Evolutionary conservation across 805 yeast species (phyloP).

Genomic region (Saccharomycopsis vini): DNA sequence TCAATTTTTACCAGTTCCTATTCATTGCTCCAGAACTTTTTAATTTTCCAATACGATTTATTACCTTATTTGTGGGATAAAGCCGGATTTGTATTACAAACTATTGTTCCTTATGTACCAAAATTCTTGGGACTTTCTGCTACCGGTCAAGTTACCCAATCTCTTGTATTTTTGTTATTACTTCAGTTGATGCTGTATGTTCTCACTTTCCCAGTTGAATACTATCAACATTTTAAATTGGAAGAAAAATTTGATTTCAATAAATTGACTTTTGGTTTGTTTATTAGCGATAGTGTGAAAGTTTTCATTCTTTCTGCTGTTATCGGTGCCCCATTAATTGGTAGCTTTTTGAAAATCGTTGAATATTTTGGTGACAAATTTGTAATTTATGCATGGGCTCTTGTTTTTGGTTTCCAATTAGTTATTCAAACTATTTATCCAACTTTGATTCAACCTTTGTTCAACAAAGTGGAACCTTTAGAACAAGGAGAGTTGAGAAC

Average conservation of each 20-base stretch:
- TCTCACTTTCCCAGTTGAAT: constrained; percentile 55
- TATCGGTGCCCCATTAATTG: constrained; percentile 65
- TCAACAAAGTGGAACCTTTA: constrained; percentile 84
- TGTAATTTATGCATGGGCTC: constrained; percentile 68
- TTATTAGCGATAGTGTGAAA: constrained; percentile 69
- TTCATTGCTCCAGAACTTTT: constrained; percentile 46
- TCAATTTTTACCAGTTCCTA: constrained; percentile 46
- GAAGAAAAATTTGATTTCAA: constrained; percentile 94
- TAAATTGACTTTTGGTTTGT: constrained; percentile 64
- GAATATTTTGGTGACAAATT: constrained; percentile 73
- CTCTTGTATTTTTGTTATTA: constrained; percentile 53
- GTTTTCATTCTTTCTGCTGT: constrained; percentile 40
- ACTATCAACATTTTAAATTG: constrained; percentile 75
- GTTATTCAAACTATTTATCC: constrained; percentile 72
- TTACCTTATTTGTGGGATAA: constrained; percentile 55
- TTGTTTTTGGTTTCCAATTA: constrained; percentile 63
- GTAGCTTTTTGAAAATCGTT: constrained; percentile 72
- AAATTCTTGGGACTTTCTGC: constrained; percentile 28
- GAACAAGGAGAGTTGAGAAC: constrained; percentile 82
- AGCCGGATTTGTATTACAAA: constrained; percentile 29
- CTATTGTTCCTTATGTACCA: constrained; percentile 22
- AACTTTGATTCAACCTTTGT: constrained; percentile 80
- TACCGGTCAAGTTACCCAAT: constrained; percentile 60
- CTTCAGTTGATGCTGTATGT: constrained; percentile 43
- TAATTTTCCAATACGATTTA: constrained; percentile 49